Base-by-base conservation (phyloP, 2,329 filamentous ascomycete genomes). In the Xylaria multiplex region DNA sequence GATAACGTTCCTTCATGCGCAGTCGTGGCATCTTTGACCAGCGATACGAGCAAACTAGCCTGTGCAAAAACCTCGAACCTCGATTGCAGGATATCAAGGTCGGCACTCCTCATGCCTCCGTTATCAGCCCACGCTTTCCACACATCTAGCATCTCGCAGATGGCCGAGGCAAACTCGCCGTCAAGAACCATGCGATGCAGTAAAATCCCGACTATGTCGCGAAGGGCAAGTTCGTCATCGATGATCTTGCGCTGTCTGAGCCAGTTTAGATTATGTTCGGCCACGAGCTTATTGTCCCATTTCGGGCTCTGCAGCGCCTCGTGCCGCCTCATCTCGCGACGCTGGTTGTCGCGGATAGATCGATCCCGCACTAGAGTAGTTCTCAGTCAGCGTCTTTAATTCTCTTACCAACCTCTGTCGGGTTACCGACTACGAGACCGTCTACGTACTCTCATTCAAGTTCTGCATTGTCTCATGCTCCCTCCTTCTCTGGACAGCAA, bases 91-190 rank as follows among this genome's bases (percentile, higher is more conserved):
- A 75, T 69, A 1, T 76, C 59, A 48, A 81, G 77, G 62, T 87
- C 84, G 2, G 79, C 75, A 66, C 75, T 80, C 30, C 81, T 78
- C 82, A 88, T 85, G 7, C 85, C 85, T 7, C 84, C 84, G 62
- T 84, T 82, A 35, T 87, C 84, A 1, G 83, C 81, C 84, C 85
- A 88, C 1, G 79, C 77, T 73, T 82, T 85, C 85, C 85, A 88
- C 45, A 74, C 71, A 63, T 86, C 84, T 37, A 88, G 71, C 74
- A 85, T 81, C 37, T 73, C 69, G 65, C 78, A 82, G 2, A 87
- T 65, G 0, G 71, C 71, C 0, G 71, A 69, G 0, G 85, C 72
- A 54, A 84, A 83, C 61, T 77, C 73, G 11, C 79, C 79, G 46
- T 87, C 82, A 2, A 81, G 79, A 0, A 88, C 79, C 84, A 87